These are phyloP conservation scores for Amborella trichopoda DNA, from an alignment of 164 flowering plant species.

Conservation along the genomic window DNA sequence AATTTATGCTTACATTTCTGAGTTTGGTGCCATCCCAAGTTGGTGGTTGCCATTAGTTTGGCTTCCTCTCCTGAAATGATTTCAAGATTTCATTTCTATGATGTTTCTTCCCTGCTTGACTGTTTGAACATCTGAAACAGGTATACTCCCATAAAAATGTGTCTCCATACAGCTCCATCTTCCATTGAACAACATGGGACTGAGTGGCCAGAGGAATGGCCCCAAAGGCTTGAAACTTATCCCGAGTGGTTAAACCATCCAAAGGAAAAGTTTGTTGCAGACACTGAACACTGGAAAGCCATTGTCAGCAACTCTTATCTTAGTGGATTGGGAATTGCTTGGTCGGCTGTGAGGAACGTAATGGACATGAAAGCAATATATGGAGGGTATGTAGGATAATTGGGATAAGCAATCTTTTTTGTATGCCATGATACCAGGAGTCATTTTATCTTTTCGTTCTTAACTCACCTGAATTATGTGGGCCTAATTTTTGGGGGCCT, in stretches of 20 bases:
- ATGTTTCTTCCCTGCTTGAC: neutral
- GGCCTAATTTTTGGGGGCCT: too few relatives aligned
- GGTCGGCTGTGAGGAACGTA: slow-evolving; percentile 68
- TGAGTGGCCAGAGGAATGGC: slow-evolving; percentile 99
- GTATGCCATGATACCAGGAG: neutral
- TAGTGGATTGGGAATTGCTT: slow-evolving; percentile 80
- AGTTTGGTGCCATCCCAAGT: too few relatives aligned
- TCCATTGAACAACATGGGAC: slow-evolving; percentile 78
- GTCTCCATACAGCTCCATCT: slow-evolving; percentile 71
- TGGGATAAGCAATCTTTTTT: neutral
- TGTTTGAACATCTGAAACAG: slow-evolving; percentile 23
- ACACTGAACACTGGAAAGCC: slow-evolving; percentile 72
- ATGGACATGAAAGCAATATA: slow-evolving; percentile 87
- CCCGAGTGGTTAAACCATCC: slow-evolving; percentile 69
- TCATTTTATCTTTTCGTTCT: too few relatives aligned
- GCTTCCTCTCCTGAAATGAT: neutral
- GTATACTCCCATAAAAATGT: slow-evolving; percentile 61
- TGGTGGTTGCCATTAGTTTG: too few relatives aligned
- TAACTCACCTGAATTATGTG: too few relatives aligned
- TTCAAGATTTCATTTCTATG: neutral
- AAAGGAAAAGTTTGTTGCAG: slow-evolving; percentile 51
- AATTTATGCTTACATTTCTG: too few relatives aligned
- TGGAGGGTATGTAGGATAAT: slow-evolving; percentile 61
- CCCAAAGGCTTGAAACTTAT: slow-evolving; percentile 68
- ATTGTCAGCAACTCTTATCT: slow-evolving; percentile 70